Conservation (phyloP, 164 flowering plant genomes). For the Akebia trifoliata region DNA sequence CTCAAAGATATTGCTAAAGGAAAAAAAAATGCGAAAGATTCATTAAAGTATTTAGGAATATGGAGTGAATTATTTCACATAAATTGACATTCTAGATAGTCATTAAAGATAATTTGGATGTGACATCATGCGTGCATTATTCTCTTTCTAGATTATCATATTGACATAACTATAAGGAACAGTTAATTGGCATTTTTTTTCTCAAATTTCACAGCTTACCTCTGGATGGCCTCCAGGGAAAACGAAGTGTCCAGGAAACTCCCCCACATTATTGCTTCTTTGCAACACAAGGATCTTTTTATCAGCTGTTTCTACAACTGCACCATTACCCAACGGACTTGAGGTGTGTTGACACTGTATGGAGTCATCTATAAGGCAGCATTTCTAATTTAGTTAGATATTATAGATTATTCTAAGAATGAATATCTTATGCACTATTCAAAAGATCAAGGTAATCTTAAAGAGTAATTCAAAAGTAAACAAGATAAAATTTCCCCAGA, state of each 20-base stretch:
- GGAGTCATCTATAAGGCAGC: slow-evolving; percentile 51
- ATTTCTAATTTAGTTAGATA: neutral
- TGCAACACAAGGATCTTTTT: slow-evolving; percentile 59
- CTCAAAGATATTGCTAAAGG: neutral
- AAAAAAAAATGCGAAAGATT: neutral
- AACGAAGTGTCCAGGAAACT: slow-evolving; percentile 90
- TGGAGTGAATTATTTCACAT: neutral
- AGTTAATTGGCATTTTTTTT: neutral
- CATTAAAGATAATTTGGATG: neutral
- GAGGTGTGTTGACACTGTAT: slow-evolving; percentile 67
- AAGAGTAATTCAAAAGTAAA: neutral
- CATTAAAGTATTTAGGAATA: neutral
- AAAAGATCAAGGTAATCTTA: neutral
- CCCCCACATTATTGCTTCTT: slow-evolving; percentile 92
- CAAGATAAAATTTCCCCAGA: neutral
- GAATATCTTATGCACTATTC: neutral
- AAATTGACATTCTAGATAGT: neutral
- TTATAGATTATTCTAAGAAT: neutral
- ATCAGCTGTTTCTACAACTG: slow-evolving; percentile 80
- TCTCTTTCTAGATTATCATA: neutral
- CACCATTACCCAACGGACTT: slow-evolving; percentile 95
- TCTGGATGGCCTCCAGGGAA: slow-evolving; percentile 99
- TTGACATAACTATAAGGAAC: neutral
- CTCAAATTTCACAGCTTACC: slow-evolving; percentile 40
- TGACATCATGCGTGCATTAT: neutral